phyloP scores from a whole-genome alignment of 441 rosid species.

The Brassica balearica region DNA sequence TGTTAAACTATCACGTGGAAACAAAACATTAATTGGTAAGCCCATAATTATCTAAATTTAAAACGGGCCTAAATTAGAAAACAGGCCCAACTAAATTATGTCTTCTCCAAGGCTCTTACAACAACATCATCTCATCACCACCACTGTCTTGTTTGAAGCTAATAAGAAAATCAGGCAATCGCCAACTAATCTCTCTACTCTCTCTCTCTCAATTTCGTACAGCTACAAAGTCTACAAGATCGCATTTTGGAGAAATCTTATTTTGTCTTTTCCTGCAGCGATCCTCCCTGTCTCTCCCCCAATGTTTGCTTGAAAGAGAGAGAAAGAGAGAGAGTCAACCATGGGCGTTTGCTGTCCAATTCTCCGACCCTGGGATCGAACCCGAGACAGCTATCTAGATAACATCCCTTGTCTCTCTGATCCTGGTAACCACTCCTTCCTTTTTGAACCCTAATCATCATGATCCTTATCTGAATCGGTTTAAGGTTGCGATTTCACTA shows the following conservation, averaged over 20 bases:
- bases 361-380: conserved; percentile 40
- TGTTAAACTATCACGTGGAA: too few relatives aligned
- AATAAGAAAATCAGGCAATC: conserved; percentile 5
- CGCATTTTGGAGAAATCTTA: conserved; percentile 20
- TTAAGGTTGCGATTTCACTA: conserved; percentile 11
- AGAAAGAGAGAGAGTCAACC: conserved; percentile 33
- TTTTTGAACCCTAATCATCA: background rate
- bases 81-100: conserved; percentile 2
- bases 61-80: background rate
- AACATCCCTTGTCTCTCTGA: conserved; percentile 81
- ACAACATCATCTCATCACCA: background rate
- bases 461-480: background rate
- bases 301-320: conserved; percentile 35
- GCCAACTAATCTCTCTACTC: conserved; percentile 20
- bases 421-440: conserved; percentile 57
- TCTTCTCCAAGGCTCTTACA: background rate
- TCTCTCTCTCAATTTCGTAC: background rate
- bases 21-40: background rate
- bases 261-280: background rate
- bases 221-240: conserved; percentile 14
- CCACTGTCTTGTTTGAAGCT: background rate
- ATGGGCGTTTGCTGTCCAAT: conserved; percentile 45
- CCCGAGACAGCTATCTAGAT: conserved; percentile 15
- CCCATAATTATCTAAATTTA: background rate
- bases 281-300: background rate